Conservation (phyloP, 768 basidiomycete species). For the Russula dissimulans region DNA sequence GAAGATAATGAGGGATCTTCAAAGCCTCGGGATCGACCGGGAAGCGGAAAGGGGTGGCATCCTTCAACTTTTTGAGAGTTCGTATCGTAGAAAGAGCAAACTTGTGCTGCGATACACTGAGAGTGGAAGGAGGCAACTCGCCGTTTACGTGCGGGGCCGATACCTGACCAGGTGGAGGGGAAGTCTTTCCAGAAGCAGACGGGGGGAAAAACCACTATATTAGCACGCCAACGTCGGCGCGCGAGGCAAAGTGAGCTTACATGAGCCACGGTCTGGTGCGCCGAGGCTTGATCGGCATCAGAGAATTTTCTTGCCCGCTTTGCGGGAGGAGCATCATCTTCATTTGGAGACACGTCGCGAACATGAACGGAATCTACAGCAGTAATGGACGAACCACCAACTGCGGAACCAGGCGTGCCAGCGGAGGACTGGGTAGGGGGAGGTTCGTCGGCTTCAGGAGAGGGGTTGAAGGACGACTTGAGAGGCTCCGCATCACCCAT, state of each 20-base stretch:
- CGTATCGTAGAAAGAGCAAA: slow-evolving; percentile 73
- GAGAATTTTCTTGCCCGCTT: slow-evolving; percentile 72
- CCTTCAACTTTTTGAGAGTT: slow-evolving; percentile 77
- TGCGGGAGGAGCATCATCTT: slow-evolving; percentile 64
- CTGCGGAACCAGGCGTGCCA: slow-evolving; percentile 23
- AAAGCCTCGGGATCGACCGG: slow-evolving; percentile 86
- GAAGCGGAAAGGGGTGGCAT: slow-evolving; percentile 67
- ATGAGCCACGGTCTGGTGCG: slow-evolving; percentile 57
- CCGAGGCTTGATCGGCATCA: slow-evolving; percentile 67
- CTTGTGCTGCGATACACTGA: slow-evolving; percentile 66
- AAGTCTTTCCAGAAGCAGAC: slow-evolving; percentile 13
- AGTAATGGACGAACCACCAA: slow-evolving; percentile 27
- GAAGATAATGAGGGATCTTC: slow-evolving; percentile 80
- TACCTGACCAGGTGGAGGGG: slow-evolving; percentile 15
- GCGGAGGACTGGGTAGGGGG: slow-evolving; percentile 19
- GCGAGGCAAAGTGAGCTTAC: slow-evolving; percentile 48
- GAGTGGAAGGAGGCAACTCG: slow-evolving; percentile 32
- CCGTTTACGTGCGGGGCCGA: slow-evolving; percentile 16
- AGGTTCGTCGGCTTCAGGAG: slow-evolving; percentile 22
- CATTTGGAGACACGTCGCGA: slow-evolving; percentile 24
- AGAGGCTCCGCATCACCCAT: slow-evolving; percentile 24
- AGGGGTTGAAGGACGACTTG: slow-evolving; percentile 19
- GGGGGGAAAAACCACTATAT: slow-evolving; percentile 36
- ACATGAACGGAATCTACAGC: slow-evolving; percentile 25
- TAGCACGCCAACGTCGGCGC: slow-evolving; percentile 47